Evolutionary conservation across 75 land plant genomes (phyloP).

Genomic region (Pinus taeda): DNA sequence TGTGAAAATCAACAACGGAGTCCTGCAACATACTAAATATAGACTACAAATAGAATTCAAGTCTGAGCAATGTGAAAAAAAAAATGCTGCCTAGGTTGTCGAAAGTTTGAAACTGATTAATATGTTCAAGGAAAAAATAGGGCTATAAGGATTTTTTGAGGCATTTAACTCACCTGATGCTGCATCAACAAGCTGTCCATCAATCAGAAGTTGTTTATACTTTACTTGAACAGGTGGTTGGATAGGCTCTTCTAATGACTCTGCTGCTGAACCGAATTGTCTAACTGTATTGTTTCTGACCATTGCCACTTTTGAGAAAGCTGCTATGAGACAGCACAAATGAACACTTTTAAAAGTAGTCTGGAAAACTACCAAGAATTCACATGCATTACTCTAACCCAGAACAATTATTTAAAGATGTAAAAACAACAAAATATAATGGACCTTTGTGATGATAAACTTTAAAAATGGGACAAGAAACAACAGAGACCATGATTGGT

Average conservation of each 20-base stretch:
- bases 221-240: constrained; percentile 38
- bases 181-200: constrained; percentile 59
- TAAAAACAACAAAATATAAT: not conserved
- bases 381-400: not conserved
- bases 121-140: not conserved
- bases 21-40: not conserved
- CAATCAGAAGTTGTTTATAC: constrained; percentile 37
- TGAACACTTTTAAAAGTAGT: not conserved
- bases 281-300: not conserved
- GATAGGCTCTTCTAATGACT: constrained; percentile 15
- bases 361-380: not conserved
- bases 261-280: constrained; percentile 1
- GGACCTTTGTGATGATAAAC: not conserved
- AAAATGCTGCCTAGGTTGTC: not conserved
- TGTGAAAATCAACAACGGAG: not conserved
- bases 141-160: not conserved
- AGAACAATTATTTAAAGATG: not conserved
- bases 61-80: not conserved
- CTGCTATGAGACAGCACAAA: constrained; percentile 1
- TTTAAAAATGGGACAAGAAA: not conserved
- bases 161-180: constrained; percentile 29
- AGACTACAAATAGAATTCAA: not conserved
- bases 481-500: not conserved
- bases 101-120: not conserved
- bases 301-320: not conserved